Base-by-base conservation (phyloP, 495 filamentous ascomycete genomes). In the Aspergillus indologenus region DNA sequence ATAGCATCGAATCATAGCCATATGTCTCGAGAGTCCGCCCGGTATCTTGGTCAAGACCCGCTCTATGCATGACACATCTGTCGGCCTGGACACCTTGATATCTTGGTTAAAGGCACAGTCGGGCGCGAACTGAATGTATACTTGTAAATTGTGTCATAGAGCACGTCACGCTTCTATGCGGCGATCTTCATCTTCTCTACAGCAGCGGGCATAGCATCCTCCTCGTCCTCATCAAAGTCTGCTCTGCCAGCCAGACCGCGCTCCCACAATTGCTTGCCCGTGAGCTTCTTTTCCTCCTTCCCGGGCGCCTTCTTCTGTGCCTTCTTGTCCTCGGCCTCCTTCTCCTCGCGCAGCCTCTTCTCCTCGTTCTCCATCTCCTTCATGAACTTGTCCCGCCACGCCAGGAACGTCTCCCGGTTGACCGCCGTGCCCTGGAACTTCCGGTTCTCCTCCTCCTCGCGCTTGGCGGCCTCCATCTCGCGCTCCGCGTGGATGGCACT, bases 391-490 rank as follows among this genome's bases (percentile, higher is more conserved):
- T 86, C 83, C 58, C 89, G 77, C 95, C 95, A 98, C 61, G 79
- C 81, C 60, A 88, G 66, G 65, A 98, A 99, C 3, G 85, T 88
- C 76, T 95, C 91, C 20, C 81, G 74, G 40, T 85, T 98, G 3
- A 99, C 94, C 43, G 80, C 79, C 51, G 90, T 90, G n/a, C 94
- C 94, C 61, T 92, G 87, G 75, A 99, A 99, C 72, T 97, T 98
- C 56, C 86, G 82, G 69, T 98, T 97, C 78, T 98, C 94, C 71
- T 93, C 90, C 59, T 89, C 88, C 71, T 99, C 95, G 1, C 82
- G 84, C 62, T 85, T 85, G 0, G 84, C 76, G 5, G 84, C 66
- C n/a, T 77, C 83, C 59, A 85, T 80, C 53, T 96, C 92, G 46
- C 80, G 82, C 58, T 66, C 77, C 9, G 76, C 80, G 62, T 84